Conservation (phyloP, 2,329 filamentous ascomycete genomes). For the Cytospora piceicola region DNA sequence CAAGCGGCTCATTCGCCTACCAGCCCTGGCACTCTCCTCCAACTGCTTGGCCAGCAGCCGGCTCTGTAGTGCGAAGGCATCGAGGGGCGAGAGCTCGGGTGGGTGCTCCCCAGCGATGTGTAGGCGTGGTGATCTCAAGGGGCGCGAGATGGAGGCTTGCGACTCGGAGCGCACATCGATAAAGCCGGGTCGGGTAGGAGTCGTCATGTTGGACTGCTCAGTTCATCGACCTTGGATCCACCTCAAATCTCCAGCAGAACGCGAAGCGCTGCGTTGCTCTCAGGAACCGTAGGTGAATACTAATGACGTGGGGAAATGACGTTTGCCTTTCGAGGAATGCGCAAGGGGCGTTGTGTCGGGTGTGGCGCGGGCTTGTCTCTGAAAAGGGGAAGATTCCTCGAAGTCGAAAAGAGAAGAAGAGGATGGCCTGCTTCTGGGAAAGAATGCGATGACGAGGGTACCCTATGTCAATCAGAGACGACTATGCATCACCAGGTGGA, state of each 20-base stretch:
- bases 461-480: conserved; percentile 19
- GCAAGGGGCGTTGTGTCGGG: conserved; percentile 16
- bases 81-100: conserved; percentile 88
- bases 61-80: conserved; percentile 93
- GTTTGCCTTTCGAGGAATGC: conserved; percentile 22
- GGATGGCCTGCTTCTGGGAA: not conserved
- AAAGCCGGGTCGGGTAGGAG: conserved; percentile 55
- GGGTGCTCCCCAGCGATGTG: conserved; percentile 81
- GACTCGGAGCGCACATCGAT: conserved; percentile 65
- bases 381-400: conserved; percentile 3
- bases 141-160: conserved; percentile 56
- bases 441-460: conserved; percentile 6
- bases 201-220: conserved; percentile 49
- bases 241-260: conserved; percentile 1
- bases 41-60: conserved; percentile 85
- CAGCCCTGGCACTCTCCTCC: conserved; percentile 74
- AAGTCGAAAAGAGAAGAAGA: conserved; percentile 2
- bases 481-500: conserved; percentile 9
- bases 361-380: conserved; percentile 10
- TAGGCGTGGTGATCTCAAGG: conserved; percentile 72
- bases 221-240: conserved; percentile 25
- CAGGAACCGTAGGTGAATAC: conserved; percentile 15
- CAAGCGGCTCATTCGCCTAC: conserved; percentile 80
- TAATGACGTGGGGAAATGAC: conserved; percentile 25
- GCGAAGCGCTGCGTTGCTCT: conserved; percentile 14